Evolutionary conservation across 2,329 filamentous ascomycete species (phyloP), one percentile per base, ranked within the genome.

Genomic region (Cytospora leucostoma): DNA sequence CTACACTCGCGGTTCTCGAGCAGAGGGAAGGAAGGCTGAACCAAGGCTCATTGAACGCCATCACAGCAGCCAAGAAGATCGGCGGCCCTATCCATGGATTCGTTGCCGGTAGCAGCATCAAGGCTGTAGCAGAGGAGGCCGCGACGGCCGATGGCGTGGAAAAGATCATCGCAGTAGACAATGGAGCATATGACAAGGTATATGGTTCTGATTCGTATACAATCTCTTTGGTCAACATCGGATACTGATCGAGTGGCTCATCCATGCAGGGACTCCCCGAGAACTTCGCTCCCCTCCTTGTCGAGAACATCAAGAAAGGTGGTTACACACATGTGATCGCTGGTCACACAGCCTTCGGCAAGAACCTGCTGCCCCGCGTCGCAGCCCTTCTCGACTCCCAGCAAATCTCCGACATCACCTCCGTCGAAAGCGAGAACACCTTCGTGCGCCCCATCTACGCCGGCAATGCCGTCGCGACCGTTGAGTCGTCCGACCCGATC

Each of bases 391-490:
- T 99, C 64, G 95, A 99, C 75, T 87, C 89, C 40, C 93, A 97
- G 79, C 93, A 96, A 74, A 88, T 99, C 66, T 97, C 93, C 52
- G 95, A 99, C 75, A 91, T 98, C 69, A 97, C 88, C 19, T 83
- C 79, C 1, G 90, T 99, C 73, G 88, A 97, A 77, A 86, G 86
- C 76, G 93, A 97, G 76, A 93, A 94, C 76, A 97, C 92, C 13
- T 99, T 99, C 72, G 90, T 97, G 61, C 90, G 95, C 63, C 94
- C 95, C 34, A 97, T 99, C 73, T 99, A 99, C 76, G 95, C 95
- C 63, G 95, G 95, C 61, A 99, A 99, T 74, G 95, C 94, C 55
- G 97, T 99, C 73, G 87, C 96, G 40, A 99, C 95, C 11, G 93
- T 99, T 64, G 91, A 98, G 77, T 97, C 93, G 3, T 86, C 85